Base-by-base conservation (phyloP, 2,329 filamentous ascomycete species). In the Fusarium nodosum region DNA sequence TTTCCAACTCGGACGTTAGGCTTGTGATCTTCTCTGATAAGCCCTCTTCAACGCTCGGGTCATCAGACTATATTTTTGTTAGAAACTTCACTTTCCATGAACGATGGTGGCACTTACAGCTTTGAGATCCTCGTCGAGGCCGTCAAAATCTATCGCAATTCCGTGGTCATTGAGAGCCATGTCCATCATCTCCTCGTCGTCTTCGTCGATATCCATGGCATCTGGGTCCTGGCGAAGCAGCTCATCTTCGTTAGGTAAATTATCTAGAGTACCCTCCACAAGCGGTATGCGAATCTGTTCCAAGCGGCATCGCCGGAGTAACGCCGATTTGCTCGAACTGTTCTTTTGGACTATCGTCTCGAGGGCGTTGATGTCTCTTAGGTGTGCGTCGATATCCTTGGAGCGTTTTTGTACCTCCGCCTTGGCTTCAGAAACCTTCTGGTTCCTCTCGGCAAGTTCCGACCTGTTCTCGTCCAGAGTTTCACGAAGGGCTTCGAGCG, bases 251-350 rank as follows among this genome's bases (percentile, higher is more conserved):
- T 97, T 93, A 5, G 96, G 96, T 53, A 99, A 85, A 68, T 91
- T 88, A 74, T 97, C 93, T 26, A 99, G 84, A 4, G 93, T 97
- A 26, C 90, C 90, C 59, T 89, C 83, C 3, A 86, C 82, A 24
- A 99, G 85, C 3, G 96, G 96, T 61, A 99, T 87, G 67, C 91
- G 89, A 71, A 98, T 93, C 76, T 97, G 94, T 77, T 98, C 95
- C 47, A 99, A 89, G 77, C 97, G 95, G 83, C 95, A 98, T 66
- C 93, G 90, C 76, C 94, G 90, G 54, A 99, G 86, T 47, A 97
- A 83, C 45, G 90, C 90, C 77, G 97, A 97, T 77, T 96, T 93
- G 74, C 88, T 90, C 1, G 93, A 90, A 61, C 91, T 93, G 75
- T 93, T 93, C 74, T 92, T 93, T 79, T 97, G 93, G 51, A 97